Evolutionary conservation across 768 basidiomycete genomes (phyloP).

Genomic region (Pholiota molesta): DNA sequence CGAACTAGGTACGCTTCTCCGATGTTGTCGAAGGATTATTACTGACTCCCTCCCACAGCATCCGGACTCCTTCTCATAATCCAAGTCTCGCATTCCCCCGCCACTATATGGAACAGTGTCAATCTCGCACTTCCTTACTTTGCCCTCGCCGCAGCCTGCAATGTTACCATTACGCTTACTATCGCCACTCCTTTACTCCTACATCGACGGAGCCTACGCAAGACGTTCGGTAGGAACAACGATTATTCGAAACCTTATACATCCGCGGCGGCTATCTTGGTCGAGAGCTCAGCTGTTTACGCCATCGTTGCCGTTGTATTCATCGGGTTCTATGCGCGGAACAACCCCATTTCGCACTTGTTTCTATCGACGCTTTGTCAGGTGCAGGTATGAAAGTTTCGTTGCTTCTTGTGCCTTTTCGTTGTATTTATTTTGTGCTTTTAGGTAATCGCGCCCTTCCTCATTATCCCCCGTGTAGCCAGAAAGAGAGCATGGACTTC

Average conservation of each 20-base stretch:
- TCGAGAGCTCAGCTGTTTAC: slow-evolving; percentile 11
- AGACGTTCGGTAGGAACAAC: slow-evolving; percentile 1
- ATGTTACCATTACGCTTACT: slow-evolving; percentile 8
- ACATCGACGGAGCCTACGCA: slow-evolving; percentile 6
- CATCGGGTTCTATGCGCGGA: slow-evolving; percentile 10
- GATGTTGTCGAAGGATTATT: background rate
- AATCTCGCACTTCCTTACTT: slow-evolving; percentile 10
- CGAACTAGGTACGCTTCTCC: background rate
- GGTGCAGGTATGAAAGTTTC: slow-evolving; percentile 3
- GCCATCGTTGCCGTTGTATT: slow-evolving; percentile 5
- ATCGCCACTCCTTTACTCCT: slow-evolving; percentile 13
- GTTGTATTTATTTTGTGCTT: background rate
- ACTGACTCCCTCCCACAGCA: background rate
- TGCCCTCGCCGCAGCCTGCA: slow-evolving; percentile 7
- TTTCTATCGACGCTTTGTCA: slow-evolving; percentile 10
- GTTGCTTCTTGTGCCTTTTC: background rate
- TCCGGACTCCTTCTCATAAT: slow-evolving; percentile 11
- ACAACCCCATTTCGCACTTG: slow-evolving; percentile 10
- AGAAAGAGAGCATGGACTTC: slow-evolving; percentile 9
- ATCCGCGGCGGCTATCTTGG: slow-evolving; percentile 6
- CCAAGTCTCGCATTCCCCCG: slow-evolving; percentile 8
- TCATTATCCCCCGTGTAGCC: slow-evolving; percentile 10
- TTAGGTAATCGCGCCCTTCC: slow-evolving; percentile 10
- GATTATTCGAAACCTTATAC: slow-evolving; percentile 9
- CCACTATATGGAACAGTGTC: slow-evolving; percentile 10